Conservation (phyloP, 2,329 filamentous ascomycete species). For the Didymellaceae sp. region DNA sequence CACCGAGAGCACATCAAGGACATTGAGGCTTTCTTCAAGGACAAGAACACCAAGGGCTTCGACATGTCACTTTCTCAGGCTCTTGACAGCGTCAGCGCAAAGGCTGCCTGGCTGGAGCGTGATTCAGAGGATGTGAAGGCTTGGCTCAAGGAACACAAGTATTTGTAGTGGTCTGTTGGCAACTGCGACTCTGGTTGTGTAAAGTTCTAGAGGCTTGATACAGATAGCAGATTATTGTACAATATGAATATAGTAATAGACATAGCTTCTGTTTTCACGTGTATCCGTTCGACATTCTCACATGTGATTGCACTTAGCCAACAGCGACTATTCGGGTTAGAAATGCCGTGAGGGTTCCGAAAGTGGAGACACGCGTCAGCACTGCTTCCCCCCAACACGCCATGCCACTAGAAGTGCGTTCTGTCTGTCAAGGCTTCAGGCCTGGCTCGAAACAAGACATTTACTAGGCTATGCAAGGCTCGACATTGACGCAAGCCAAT, state of each 20-base stretch:
- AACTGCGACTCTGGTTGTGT: background rate
- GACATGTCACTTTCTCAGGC: slow-evolving; percentile 90
- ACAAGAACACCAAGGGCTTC: slow-evolving; percentile 85
- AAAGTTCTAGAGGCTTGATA: background rate
- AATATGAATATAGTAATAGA: slow-evolving; percentile 14
- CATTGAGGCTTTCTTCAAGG: slow-evolving; percentile 80
- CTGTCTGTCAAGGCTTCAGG: slow-evolving; percentile 22
- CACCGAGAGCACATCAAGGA: slow-evolving; percentile 75
- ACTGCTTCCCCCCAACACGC: slow-evolving; percentile 24
- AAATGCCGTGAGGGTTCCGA: slow-evolving; percentile 22
- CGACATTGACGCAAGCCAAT: slow-evolving; percentile 9
- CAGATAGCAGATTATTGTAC: slow-evolving; percentile 11
- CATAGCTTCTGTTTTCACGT: slow-evolving; percentile 2
- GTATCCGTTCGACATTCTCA: background rate
- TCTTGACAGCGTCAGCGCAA: slow-evolving; percentile 81
- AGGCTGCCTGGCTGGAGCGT: slow-evolving; percentile 79
- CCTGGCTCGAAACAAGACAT: slow-evolving; percentile 21
- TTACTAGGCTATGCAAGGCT: slow-evolving; percentile 23
- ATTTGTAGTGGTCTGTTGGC: slow-evolving; percentile 49
- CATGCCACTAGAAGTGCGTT: slow-evolving; percentile 38
- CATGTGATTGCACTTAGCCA: slow-evolving; percentile 10
- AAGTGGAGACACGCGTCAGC: slow-evolving; percentile 41
- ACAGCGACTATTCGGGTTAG: slow-evolving; percentile 16
- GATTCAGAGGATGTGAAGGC: slow-evolving; percentile 77
- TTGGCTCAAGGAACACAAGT: slow-evolving; percentile 73